Evolutionary conservation across 2,329 filamentous ascomycete genomes (phyloP).

Genomic region (Arthrinium puccinioides): DNA sequence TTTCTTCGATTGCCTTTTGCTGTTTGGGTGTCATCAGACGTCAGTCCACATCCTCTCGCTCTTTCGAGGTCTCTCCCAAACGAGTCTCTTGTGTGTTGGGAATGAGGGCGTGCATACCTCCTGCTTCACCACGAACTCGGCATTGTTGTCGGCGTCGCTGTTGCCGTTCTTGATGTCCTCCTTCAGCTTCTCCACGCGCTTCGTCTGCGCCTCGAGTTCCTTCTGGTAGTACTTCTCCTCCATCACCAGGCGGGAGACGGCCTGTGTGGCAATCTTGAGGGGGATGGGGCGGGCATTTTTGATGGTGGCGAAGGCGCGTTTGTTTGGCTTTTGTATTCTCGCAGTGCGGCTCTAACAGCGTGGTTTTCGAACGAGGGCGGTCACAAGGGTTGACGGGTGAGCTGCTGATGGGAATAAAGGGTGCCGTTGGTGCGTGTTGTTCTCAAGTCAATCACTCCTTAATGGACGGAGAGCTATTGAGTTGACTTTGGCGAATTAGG

Average conservation of each 20-base stretch:
- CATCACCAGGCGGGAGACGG: constrained; percentile 78
- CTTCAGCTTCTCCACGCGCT: constrained; percentile 62
- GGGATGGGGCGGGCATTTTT: constrained; percentile 70
- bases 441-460: neutral
- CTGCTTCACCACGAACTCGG: constrained; percentile 73
- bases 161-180: constrained; percentile 44
- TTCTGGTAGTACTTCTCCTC: constrained; percentile 88
- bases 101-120: constrained; percentile 51
- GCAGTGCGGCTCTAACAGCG: neutral
- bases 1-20: constrained; percentile 80
- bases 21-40: too few species aligned
- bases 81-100: too few species aligned
- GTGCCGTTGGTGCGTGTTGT: too few species aligned
- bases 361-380: too few species aligned
- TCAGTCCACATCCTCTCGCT: too few species aligned
- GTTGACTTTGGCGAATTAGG: constrained; percentile 14
- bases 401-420: neutral
- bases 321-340: neutral
- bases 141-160: constrained; percentile 62
- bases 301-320: neutral
- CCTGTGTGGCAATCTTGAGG: constrained; percentile 71
- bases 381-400: neutral
- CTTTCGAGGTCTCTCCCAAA: too few species aligned
- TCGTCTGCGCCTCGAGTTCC: constrained; percentile 70
- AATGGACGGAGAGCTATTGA: constrained; percentile 6